Base-by-base conservation (phyloP, 768 basidiomycete genomes). In the Russula virescens region DNA sequence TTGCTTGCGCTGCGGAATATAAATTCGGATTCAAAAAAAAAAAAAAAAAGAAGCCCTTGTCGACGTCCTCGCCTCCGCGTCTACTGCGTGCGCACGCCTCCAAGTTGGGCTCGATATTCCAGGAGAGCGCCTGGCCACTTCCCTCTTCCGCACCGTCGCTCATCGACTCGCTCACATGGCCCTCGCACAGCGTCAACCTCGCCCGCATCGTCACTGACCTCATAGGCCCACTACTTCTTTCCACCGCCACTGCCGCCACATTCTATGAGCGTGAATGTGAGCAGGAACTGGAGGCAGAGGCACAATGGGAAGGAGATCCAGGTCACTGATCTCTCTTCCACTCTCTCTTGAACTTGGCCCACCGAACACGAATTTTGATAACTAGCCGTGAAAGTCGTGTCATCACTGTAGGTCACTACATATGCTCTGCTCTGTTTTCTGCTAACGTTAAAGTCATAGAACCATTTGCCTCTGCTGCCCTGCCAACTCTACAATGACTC, bases 61-160 rank as follows among this genome's bases (percentile, higher is more conserved):
- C 55, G 18, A 43, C 57, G 11, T 23, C 55, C 5, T 28, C 57
- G 3, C 63, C 63, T 3, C 64, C 66, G 7, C 66, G 47, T 1
- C 43, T 68, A 6, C 26, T 63, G 19, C 67, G 60, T 45, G 46
- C 58, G 1, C 65, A 54, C 21, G 65, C 61, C 5, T 62, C 64
- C 18, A 65, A 60, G 19, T 59, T 57, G 5, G 67, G 67, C 13
- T 62, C 61, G 14, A 65, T 68, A 53, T 68, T 68, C 55, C 60
- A 66, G 2, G 67, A 68, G 50, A 48, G 54, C 31, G 65, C 66
- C 1, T 68, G 64, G 64, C 67, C 67, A 3, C 67, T n/a, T n/a
- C n/a, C n/a, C n/a, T n/a, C n/a, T n/a, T n/a, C n/a, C n/a, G n/a
- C 67, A 0, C 67, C 67, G 1, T 25, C 57, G 23, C 51, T 68